Conservation (phyloP, 2,329 filamentous ascomycete species). For the Monosporascus sp. region DNA sequence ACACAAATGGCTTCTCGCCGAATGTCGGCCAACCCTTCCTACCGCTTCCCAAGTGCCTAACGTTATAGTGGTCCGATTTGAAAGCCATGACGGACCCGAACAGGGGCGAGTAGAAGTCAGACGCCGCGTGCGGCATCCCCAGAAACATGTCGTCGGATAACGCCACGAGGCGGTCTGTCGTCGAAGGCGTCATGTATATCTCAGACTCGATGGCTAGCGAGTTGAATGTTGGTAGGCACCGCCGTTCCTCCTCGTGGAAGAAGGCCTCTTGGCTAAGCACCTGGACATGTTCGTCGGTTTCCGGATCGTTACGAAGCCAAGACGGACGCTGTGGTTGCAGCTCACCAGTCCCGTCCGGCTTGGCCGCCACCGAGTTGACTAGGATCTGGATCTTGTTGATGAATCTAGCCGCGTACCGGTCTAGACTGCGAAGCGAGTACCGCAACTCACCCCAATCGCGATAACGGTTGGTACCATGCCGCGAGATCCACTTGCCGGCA, state of each 20-base stretch:
- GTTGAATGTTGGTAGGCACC: conserved; percentile 40
- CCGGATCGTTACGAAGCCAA: conserved; percentile 31
- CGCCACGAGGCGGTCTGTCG: conserved; percentile 35
- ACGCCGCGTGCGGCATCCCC: conserved; percentile 35
- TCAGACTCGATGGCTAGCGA: conserved; percentile 39
- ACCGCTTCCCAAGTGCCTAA: conserved; percentile 14
- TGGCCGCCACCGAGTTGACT: conserved; percentile 31
- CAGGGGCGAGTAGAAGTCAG: conserved; percentile 38
- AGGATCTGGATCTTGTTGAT: conserved; percentile 39
- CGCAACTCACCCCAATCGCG: conserved; percentile 41
- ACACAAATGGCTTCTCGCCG: conserved; percentile 39
- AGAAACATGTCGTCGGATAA: conserved; percentile 41
- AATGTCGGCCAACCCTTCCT: conserved; percentile 33
- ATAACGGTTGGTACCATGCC: conserved; percentile 38
- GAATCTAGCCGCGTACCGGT: conserved; percentile 34
- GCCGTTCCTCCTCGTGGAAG: conserved; percentile 31
- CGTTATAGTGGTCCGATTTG: conserved; percentile 37
- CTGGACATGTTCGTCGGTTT: conserved; percentile 27
- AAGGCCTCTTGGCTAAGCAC: conserved; percentile 37
- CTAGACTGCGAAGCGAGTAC: conserved; percentile 38
- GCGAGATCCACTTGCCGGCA: conserved; percentile 34
- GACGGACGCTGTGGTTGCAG: conserved; percentile 28
- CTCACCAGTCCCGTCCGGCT: not conserved
- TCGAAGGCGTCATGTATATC: conserved; percentile 36
- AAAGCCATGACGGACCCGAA: conserved; percentile 38